These are phyloP conservation scores for Gonapodya sp. DNA, from an alignment of 192 early-diverging fungal genomes.

Conservation along the genomic window DNA sequence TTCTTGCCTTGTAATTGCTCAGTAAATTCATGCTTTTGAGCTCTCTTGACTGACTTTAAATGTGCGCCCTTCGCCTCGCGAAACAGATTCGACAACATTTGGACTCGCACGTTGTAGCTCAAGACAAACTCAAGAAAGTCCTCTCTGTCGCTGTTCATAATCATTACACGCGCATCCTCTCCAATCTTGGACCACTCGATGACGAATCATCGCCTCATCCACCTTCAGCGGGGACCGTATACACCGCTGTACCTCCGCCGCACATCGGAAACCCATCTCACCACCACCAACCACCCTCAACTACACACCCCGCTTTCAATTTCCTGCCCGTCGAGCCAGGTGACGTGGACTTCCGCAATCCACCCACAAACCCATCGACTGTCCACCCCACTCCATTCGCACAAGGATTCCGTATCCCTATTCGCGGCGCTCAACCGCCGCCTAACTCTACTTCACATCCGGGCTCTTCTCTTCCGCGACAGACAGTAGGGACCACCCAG, in stretches of 20 bases:
- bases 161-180: constrained; percentile 67
- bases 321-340: neutral
- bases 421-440: neutral
- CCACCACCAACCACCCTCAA: too few relatives aligned
- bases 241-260: neutral
- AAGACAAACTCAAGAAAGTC: constrained; percentile 71
- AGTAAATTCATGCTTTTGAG: too few relatives aligned
- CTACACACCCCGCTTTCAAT: neutral
- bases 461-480: too few relatives aligned
- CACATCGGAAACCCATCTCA: neutral
- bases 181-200: constrained; percentile 36
- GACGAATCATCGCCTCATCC: neutral
- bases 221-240: neutral
- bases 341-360: constrained; percentile 5
- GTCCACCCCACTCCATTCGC: neutral
- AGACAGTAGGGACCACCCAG: neutral
- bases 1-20: too few relatives aligned
- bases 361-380: neutral
- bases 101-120: constrained; percentile 81
- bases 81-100: constrained; percentile 35
- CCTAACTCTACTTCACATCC: too few relatives aligned
- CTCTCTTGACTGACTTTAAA: neutral
- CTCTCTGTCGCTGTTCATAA: constrained; percentile 78
- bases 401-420: neutral
- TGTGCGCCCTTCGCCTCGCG: neutral